phyloP scores from a whole-genome alignment of 2,329 filamentous ascomycete genomes.

The Ilyonectria sp. region DNA sequence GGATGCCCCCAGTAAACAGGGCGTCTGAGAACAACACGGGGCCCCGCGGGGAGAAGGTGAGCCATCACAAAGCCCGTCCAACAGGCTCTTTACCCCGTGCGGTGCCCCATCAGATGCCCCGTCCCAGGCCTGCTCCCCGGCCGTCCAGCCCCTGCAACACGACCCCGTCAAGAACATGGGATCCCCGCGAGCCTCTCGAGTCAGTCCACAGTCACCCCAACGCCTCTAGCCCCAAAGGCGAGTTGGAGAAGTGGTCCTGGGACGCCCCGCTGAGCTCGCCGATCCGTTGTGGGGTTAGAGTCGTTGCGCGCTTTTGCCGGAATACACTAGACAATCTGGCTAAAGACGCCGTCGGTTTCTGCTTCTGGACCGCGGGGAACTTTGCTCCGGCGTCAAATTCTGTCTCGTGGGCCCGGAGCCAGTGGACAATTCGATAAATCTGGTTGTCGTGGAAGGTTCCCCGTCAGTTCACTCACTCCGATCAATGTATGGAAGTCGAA shows the following conservation, averaged over 20 bases:
- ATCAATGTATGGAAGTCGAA: conserved; percentile 2
- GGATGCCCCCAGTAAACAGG: conserved; percentile 9
- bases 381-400: conserved; percentile 24
- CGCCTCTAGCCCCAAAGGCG: conserved; percentile 3
- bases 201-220: conserved; percentile 11
- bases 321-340: neutral
- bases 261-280: neutral
- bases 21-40: neutral
- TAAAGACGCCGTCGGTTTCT: conserved; percentile 11
- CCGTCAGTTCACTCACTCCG: neutral
- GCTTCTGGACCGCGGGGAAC: conserved; percentile 21
- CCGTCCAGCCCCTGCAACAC: no score
- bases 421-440: conserved; percentile 25
- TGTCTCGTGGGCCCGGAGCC: neutral
- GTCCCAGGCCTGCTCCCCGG: neutral
- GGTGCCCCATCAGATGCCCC: neutral
- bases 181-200: conserved; percentile 1
- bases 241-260: conserved; percentile 3
- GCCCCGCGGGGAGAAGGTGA: conserved; percentile 24
- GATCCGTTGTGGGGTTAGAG: conserved; percentile 9
- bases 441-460: conserved; percentile 17
- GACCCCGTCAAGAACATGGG: neutral
- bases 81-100: neutral
- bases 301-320: conserved; percentile 7
- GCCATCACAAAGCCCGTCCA: conserved; percentile 4